Evolutionary conservation across 192 early-diverging fungal genomes (phyloP), one percentile per base, ranked within the genome.

Genomic region (Backusella sp.): DNA sequence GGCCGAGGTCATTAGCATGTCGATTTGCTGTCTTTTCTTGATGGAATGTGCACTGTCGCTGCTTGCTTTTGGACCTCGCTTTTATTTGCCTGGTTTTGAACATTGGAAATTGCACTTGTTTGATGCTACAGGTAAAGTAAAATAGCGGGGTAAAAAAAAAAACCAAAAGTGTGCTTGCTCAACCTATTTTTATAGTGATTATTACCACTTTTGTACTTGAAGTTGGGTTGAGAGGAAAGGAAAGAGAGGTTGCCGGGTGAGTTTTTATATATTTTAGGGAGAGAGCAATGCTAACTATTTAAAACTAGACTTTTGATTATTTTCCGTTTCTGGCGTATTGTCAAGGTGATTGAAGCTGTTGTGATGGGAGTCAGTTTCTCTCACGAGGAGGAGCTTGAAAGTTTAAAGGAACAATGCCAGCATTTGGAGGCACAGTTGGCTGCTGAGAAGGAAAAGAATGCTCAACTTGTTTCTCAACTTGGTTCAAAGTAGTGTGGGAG

Each of bases 311-410:
- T 89, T 5, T 76, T 89, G 66, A 84, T 89, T 37, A 79, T 88
- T 39, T 86, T 89, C 74, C 85, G 88, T 75, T 74, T 88, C 17
- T 89, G 88, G 88, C 77, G 87, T 70, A 35, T 88, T 21, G 75
- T 88, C 66, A 87, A 88, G 67, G 79, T 85, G 32, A 77, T 84
- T 15, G 84, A 84, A 30, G 75, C 83, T 1, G 84, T 87, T n/a
- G 83, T 85, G 1, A 81, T 83, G 42, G 84, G 86, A 12, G 73
- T 86, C 2, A 73, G 30, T 35, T 68, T 42, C 72, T 52, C 72
- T 17, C 62, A 73, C 19, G 72, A 78, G 12, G 72, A 73, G 46
- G 42, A 66, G 53, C 14, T 73, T 2, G 72, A 78, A 32, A 8
- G 1, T 8, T 30, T 78, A 0, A 49, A 35, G 37, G 44, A 78